Evolutionary conservation across 2,329 filamentous ascomycete genomes (phyloP), one percentile per base, ranked within the genome.

Genomic region (Fusarium miscanthi): DNA sequence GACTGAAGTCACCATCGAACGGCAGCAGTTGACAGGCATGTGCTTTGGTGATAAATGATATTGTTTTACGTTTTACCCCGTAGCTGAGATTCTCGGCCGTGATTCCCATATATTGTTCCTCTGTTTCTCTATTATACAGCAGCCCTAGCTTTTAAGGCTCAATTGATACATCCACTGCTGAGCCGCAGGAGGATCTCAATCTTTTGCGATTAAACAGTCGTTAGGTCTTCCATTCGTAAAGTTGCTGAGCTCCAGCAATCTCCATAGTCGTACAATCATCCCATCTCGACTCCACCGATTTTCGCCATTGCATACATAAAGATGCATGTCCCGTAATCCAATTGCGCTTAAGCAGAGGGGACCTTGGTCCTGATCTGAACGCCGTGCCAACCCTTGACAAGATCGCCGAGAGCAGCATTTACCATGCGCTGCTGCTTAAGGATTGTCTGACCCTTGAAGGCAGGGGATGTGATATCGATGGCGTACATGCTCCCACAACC

Each of bases 401-500:
- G 86, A 58, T 95, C 92, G 8, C 89, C 90, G 35, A 97, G 84
- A 23, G 92, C 88, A 25, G 89, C 84, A 78, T 95, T 95, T 56
- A 97, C 93, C 83, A 95, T 86, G 67, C 93, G 87, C 82, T 96
- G 93, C 84, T 96, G 93, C 86, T 93, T 93, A 68, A 97, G 88
- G 80, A 95, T 90, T 54, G 85, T 87, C 75, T 90, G 81, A 51
- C 93, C 94, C 59, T 87, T 86, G 82, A 97, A 97, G 76, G 86
- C 87, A 51, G 90, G 86, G 12, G 92, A 93, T 52, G 90, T 87
- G 72, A 96, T 90, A 77, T 95, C 91, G 74, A 97, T 92, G 62
- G 90, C 92, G 83, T 96, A 96, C 94, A 96, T 96, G 78, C 91
- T 93, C 14, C 93, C 93, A 82, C 93, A 97, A 35, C 93, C 93